phyloP scores from a whole-genome alignment of 441 rosid genomes.

The Pelargonium australe region DNA sequence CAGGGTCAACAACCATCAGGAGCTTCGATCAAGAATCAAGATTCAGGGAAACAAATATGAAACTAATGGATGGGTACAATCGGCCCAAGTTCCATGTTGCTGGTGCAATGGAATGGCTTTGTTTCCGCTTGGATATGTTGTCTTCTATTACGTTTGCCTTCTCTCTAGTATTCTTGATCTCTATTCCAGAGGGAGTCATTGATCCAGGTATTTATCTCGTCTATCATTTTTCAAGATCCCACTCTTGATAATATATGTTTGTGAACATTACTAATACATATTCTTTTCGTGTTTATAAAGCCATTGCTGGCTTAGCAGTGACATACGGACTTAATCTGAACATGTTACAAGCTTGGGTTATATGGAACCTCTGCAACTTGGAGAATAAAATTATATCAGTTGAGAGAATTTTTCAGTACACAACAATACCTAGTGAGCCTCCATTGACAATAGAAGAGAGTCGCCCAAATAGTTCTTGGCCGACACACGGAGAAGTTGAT shows the following conservation, averaged over 20 bases:
- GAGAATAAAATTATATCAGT: conserved; percentile 86
- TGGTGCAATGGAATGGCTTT: conserved; percentile 85
- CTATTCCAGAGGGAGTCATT: conserved; percentile 58
- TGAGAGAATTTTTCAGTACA: conserved; percentile 83
- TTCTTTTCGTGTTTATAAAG: conserved; percentile 25
- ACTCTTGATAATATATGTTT: conserved; percentile 1
- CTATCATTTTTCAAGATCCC: not conserved
- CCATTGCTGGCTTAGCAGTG: conserved; percentile 80
- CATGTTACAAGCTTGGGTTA: conserved; percentile 54
- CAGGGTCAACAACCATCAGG: conserved; percentile 78
- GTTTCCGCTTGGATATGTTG: conserved; percentile 70
- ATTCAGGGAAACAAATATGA: conserved; percentile 56
- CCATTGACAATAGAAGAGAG: conserved; percentile 61
- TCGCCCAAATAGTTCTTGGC: conserved; percentile 55
- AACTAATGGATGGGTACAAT: conserved; percentile 59
- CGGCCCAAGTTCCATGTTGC: conserved; percentile 60
- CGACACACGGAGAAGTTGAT: conserved; percentile 54
- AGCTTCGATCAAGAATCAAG: conserved; percentile 73
- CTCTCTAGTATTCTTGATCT: conserved; percentile 57
- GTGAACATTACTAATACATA: conserved; percentile 4
- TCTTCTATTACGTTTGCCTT: conserved; percentile 63
- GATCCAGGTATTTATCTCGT: conserved; percentile 52
- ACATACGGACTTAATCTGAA: conserved; percentile 79
- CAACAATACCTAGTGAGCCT: conserved; percentile 65
- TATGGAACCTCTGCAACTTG: conserved; percentile 52